Evolutionary conservation across 306 rosid species (phyloP).

Genomic region (Fagus crenata): DNA sequence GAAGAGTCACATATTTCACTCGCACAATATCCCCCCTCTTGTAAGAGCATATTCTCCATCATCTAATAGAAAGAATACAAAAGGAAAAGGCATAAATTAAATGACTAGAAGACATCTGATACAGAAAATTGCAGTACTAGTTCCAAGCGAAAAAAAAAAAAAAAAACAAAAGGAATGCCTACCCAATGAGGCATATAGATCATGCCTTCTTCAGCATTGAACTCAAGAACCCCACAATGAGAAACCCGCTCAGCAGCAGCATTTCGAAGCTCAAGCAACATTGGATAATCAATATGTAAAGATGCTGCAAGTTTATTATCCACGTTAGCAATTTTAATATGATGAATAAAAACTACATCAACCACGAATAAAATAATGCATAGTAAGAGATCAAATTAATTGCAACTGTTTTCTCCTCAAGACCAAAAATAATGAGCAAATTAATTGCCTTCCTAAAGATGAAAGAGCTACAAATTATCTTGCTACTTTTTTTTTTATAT

Average conservation of each 20-base stretch:
- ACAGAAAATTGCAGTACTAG: too few species aligned
- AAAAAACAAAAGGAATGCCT: too few species aligned
- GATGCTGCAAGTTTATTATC: slow-evolving; percentile 62
- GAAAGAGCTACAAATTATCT: background rate
- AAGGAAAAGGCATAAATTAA: too few species aligned
- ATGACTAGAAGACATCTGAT: too few species aligned
- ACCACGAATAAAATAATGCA: background rate
- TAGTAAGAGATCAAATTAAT: background rate
- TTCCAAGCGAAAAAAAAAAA: too few species aligned
- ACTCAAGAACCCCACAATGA: slow-evolving; percentile 96
- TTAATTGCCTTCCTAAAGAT: background rate
- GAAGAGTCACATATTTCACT: too few species aligned
- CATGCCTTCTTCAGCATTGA: slow-evolving; percentile 99
- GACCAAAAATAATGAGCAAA: background rate
- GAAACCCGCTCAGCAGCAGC: slow-evolving; percentile 69
- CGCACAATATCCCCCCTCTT: too few species aligned
- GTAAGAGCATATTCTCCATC: too few species aligned
- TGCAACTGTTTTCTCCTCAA: background rate
- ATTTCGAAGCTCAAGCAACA: slow-evolving; percentile 91
- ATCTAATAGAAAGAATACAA: too few species aligned
- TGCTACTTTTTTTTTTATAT: too few species aligned
- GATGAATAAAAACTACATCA: slow-evolving; percentile 1
- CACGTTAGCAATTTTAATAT: slow-evolving; percentile 28
- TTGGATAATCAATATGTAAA: slow-evolving; percentile 94
- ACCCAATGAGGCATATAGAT: slow-evolving; percentile 96